A percentile compares a stretch with the other conserved stretches of the same genome.
These are phyloP conservation scores for Colletotrichum neosansevieriae DNA, from an alignment of 2,329 filamentous ascomycete genomes.

Conservation along the genomic window DNA sequence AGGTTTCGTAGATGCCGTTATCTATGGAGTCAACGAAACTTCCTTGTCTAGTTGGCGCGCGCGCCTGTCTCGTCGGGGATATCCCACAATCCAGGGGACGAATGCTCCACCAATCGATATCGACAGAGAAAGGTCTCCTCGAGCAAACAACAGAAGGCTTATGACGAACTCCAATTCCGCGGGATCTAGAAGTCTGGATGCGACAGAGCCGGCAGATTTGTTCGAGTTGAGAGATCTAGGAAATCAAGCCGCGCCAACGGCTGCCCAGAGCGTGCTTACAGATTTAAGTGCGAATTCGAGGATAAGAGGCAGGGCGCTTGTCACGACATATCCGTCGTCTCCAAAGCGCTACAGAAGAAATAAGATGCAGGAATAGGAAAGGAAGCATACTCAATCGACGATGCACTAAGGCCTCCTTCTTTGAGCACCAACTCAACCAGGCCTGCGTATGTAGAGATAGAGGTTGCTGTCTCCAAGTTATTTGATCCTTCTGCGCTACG, in stretches of 20 bases:
- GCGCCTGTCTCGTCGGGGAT: not conserved
- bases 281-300: not conserved
- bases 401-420: too few relatives aligned
- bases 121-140: not conserved
- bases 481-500: too few relatives aligned
- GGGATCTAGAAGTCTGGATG: not conserved
- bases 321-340: too few relatives aligned
- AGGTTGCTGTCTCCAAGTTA: too few relatives aligned
- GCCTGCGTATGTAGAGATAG: too few relatives aligned
- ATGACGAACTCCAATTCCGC: not conserved
- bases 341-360: too few relatives aligned
- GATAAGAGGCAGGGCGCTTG: too few relatives aligned
- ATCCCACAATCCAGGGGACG: not conserved
- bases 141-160: not conserved
- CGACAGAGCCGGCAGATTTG: not conserved
- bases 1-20: constrained; percentile 55
- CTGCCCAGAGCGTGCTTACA: not conserved
- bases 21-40: constrained; percentile 49
- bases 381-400: too few relatives aligned
- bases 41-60: constrained; percentile 28
- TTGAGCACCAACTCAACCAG: too few relatives aligned
- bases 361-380: too few relatives aligned
- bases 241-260: not conserved
- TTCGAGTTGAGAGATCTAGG: constrained; percentile 19
- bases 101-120: not conserved